Percentiles rank a stretch among this genome's conserved stretches.
Evolutionary conservation across 805 yeast genomes (phyloP).

Genomic region (Saturnispora quitensis): DNA sequence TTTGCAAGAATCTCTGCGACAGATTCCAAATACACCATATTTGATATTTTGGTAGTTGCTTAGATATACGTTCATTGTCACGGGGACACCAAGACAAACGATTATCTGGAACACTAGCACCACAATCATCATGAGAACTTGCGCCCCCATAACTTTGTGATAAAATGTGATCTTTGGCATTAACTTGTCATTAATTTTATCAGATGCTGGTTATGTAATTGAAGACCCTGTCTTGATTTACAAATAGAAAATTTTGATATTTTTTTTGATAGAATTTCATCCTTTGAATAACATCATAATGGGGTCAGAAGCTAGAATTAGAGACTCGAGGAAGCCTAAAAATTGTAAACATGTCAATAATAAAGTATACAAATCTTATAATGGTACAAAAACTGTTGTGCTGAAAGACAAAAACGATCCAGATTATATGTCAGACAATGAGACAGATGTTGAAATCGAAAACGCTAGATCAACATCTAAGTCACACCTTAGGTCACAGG

Average conservation of each 20-base stretch:
- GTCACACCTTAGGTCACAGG: slow-evolving; percentile 29
- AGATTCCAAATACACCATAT: slow-evolving; percentile 69
- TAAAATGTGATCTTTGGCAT: slow-evolving; percentile 1
- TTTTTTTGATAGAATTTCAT: background rate
- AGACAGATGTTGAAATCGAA: slow-evolving; percentile 19
- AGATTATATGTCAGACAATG: slow-evolving; percentile 12
- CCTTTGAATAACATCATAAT: background rate
- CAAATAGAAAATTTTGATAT: background rate
- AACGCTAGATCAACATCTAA: slow-evolving; percentile 1
- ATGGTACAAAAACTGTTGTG: slow-evolving; percentile 8
- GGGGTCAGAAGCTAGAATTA: background rate
- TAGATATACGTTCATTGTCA: slow-evolving; percentile 39
- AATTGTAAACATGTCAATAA: background rate
- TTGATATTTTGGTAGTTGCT: slow-evolving; percentile 39
- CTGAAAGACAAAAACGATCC: slow-evolving; percentile 25
- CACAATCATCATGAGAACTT: background rate
- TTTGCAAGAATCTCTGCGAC: slow-evolving; percentile 35
- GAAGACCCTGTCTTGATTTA: background rate
- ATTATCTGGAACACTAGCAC: slow-evolving; percentile 48
- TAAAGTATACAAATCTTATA: background rate
- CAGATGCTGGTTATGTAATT: background rate
- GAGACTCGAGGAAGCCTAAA: slow-evolving; percentile 2
- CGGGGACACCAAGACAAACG: slow-evolving; percentile 53
- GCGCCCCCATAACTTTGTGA: background rate
- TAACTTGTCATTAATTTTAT: background rate